Percentiles rank a stretch among this genome's conserved stretches.
Evolutionary conservation across 2,329 filamentous ascomycete species (phyloP).

Genomic region (Pseudocercospora fijiensis): DNA sequence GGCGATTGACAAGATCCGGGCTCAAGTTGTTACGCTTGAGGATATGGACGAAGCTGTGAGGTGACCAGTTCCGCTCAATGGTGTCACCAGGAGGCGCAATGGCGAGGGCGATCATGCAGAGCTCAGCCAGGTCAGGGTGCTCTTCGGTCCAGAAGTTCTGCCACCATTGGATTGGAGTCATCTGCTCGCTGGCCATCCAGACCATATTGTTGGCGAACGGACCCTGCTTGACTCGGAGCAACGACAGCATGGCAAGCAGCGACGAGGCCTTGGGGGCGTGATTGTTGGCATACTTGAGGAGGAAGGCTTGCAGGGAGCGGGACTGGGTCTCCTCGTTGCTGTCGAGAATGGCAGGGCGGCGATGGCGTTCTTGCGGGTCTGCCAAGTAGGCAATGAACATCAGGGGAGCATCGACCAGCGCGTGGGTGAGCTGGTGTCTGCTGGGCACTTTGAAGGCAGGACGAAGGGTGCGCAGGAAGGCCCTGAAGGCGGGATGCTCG

Average conservation of each 20-base stretch:
- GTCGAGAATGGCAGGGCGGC: conserved; percentile 28
- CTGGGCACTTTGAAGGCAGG: conserved; percentile 28
- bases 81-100: conserved; percentile 24
- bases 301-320: conserved; percentile 27
- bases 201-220: conserved; percentile 29
- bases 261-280: conserved; percentile 22
- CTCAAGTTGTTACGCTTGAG: conserved; percentile 28
- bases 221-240: conserved; percentile 28
- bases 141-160: conserved; percentile 30
- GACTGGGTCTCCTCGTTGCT: conserved; percentile 29
- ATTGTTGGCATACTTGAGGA: conserved; percentile 29
- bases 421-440: conserved; percentile 27
- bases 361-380: conserved; percentile 28
- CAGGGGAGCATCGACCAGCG: conserved; percentile 27
- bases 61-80: conserved; percentile 30
- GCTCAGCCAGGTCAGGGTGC: conserved; percentile 28
- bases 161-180: conserved; percentile 30
- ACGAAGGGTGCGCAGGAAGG: conserved; percentile 25
- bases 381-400: conserved; percentile 31
- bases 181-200: conserved; percentile 30
- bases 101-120: conserved; percentile 28
- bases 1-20: conserved; percentile 24
- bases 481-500: conserved; percentile 28
- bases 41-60: conserved; percentile 28
- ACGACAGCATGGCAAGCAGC: conserved; percentile 26